phyloP scores from a whole-genome alignment of 495 filamentous ascomycete genomes.

The Xylaria curta region DNA sequence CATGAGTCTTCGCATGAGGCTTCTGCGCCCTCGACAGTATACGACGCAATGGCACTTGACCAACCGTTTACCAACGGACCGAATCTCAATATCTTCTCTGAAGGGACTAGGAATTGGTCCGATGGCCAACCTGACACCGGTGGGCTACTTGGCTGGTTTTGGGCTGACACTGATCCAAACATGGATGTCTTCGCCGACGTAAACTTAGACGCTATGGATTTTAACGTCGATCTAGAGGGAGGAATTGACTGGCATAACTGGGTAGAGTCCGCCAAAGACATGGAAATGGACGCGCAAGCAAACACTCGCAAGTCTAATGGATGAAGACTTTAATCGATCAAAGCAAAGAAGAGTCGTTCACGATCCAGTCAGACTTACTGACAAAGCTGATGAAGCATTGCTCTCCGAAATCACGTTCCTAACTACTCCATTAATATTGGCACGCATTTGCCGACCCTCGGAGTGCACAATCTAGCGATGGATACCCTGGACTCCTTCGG shows the following conservation, averaged over 20 bases:
- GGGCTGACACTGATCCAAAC: slow-evolving; percentile 40
- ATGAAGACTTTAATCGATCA: neutral
- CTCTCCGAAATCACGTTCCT: neutral
- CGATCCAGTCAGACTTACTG: neutral
- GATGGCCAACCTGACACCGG: slow-evolving; percentile 2
- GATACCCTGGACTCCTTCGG: neutral
- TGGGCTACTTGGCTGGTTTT: slow-evolving; percentile 43
- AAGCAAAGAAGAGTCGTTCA: neutral
- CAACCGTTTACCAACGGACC: neutral
- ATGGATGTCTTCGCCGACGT: slow-evolving; percentile 35
- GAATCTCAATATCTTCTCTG: slow-evolving; percentile 10
- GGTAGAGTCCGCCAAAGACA: slow-evolving; percentile 53
- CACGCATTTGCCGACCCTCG: neutral
- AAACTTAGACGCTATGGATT: slow-evolving; percentile 32
- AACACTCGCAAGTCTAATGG: neutral
- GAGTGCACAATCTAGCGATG: neutral
- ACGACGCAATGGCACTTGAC: slow-evolving; percentile 3
- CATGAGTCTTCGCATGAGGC: neutral
- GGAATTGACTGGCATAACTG: slow-evolving; percentile 58
- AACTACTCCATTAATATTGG: neutral
- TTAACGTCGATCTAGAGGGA: slow-evolving; percentile 48
- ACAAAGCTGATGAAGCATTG: neutral
- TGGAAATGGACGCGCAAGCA: slow-evolving; percentile 33
- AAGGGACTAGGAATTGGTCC: slow-evolving; percentile 9
- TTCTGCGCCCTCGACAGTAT: neutral